Base-by-base conservation (phyloP, 2,329 filamentous ascomycete genomes). In the Venturia carpophila region DNA sequence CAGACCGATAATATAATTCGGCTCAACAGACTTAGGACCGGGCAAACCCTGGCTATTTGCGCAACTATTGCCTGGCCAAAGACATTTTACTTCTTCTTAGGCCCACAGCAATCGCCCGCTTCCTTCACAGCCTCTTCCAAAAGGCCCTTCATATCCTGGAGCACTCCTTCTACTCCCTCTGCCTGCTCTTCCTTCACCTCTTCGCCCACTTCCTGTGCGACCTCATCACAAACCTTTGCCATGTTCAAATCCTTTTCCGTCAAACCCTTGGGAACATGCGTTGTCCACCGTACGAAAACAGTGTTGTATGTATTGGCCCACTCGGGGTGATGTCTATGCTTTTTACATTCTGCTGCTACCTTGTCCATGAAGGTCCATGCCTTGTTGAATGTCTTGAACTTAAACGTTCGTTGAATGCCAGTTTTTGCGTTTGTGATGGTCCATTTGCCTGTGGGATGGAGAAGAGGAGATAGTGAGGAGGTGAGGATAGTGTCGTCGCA, bases 341-440 rank as follows among this genome's bases (percentile, higher is more conserved):
- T 49, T 39, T 64, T 55, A 34, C 60, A 60, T 34, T 60, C 30
- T n/a, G n/a, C 60, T 1, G 66, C 66, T n/a, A 67, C 62, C 27
- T 17, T 15, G 42, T 60, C 43, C 65, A 67, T 67, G 52, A 66
- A 67, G 3, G 17, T 34, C 66, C 65, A 66, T n/a, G 66, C 60
- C 11, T 45, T 49, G 37, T 67, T 67, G 66, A 67, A 67, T 19
- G 66, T 67, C 55, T 62, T 64, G 65, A 67, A 67, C 30, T 47
- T 47, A 39, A 67, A 60, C 15, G 15, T 37, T n/a, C 64, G 45
- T 45, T 65, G 52, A 37, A 68, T 17, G 15, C 62, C 64, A 6
- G 21, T 43, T 21, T 27, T 9, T n/a, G 64, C 24, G 37, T 21
- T 41, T 3, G 60, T 66, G 7, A 62, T 24, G 1, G 47, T 19